Conservation (phyloP, 2,329 filamentous ascomycete species). For the Fusarium sp. region DNA sequence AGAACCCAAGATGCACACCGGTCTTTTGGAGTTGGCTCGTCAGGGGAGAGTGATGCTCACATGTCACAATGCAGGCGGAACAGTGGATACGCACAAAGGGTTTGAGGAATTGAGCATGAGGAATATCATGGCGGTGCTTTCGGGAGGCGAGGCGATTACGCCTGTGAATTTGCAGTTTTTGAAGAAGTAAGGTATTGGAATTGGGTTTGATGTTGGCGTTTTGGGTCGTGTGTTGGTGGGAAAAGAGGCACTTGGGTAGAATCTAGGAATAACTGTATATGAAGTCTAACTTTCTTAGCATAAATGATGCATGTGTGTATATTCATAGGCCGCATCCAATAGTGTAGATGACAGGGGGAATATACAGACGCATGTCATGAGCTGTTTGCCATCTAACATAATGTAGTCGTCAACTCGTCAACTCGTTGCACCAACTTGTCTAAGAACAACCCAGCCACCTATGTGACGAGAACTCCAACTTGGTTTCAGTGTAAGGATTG, state of each 20-base stretch:
- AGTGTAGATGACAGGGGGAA: neutral
- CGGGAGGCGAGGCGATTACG: slow-evolving; percentile 64
- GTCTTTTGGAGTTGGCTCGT: slow-evolving; percentile 55
- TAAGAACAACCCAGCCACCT: neutral
- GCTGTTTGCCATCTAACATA: neutral
- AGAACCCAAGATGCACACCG: slow-evolving; percentile 67
- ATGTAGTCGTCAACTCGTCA: neutral
- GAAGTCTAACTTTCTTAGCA: neutral
- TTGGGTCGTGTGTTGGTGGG: neutral
- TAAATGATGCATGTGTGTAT: neutral
- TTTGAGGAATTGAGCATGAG: slow-evolving; percentile 76
- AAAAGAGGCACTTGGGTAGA: neutral
- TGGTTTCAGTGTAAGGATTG: neutral
- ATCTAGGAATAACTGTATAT: neutral
- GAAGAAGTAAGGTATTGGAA: slow-evolving; percentile 16
- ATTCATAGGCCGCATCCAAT: neutral
- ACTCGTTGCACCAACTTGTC: neutral
- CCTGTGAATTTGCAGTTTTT: slow-evolving; percentile 72
- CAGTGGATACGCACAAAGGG: slow-evolving; percentile 73
- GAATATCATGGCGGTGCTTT: slow-evolving; percentile 72
- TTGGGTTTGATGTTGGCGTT: slow-evolving; percentile 5
- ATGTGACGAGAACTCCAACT: neutral
- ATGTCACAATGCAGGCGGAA: slow-evolving; percentile 76
- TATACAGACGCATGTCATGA: neutral
- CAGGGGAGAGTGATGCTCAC: slow-evolving; percentile 67